A percentile compares a stretch with the other conserved stretches of the same genome.
phyloP scores from a whole-genome alignment of 345 rosid genomes.

The Limnanthes douglasii region DNA sequence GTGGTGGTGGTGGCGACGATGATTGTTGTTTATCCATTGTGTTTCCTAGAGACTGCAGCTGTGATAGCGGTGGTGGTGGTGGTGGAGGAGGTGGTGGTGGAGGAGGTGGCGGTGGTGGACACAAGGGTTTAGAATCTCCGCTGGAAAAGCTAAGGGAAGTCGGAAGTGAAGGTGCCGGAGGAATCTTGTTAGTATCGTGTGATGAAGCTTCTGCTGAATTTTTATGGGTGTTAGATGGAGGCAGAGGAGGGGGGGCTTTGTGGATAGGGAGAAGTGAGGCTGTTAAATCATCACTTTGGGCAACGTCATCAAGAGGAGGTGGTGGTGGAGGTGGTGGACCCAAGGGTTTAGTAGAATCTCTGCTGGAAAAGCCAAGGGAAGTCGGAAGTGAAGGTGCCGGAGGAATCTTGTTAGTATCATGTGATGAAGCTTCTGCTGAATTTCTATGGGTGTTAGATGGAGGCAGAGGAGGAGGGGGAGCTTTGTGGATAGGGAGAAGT shows the following conservation, averaged over 20 bases:
- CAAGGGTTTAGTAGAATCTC: conserved; percentile 1
- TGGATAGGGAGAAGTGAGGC: background rate
- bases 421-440: background rate
- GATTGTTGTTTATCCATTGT: conserved; percentile 6
- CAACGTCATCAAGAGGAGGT: conserved; percentile 11
- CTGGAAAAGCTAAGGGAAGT: conserved; percentile 12
- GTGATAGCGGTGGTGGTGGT: conserved; percentile 15
- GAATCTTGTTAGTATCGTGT: background rate
- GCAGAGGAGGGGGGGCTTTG: conserved; percentile 13
- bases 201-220: conserved; percentile 1
- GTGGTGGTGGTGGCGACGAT: conserved; percentile 22
- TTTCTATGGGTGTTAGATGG: background rate
- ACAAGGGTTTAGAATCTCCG: conserved; percentile 10
- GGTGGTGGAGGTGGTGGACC: conserved; percentile 16
- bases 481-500: background rate
- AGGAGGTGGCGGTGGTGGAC: conserved; percentile 16
- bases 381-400: conserved; percentile 26
- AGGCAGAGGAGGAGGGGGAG: conserved; percentile 6
- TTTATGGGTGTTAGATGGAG: conserved; percentile 3
- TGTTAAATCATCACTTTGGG: conserved; percentile 1
- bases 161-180: conserved; percentile 23
- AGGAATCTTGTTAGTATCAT: background rate
- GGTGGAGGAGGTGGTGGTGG: conserved; percentile 19
- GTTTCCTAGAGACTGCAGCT: background rate
- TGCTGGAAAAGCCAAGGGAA: conserved; percentile 9